Conservation (phyloP, 345 rosid genomes). For the Camelina hispida region DNA sequence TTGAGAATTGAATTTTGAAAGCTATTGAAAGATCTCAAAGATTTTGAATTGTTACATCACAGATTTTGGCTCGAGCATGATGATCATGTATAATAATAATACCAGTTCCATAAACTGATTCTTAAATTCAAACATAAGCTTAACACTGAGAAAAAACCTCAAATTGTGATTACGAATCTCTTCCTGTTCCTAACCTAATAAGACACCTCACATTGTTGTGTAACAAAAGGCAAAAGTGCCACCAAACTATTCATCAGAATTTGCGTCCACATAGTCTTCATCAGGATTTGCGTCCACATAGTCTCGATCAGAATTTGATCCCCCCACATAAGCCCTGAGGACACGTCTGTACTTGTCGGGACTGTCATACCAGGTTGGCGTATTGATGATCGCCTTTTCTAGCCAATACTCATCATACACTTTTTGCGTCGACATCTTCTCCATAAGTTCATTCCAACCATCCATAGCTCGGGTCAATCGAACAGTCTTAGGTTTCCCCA, state of each 20-base stretch:
- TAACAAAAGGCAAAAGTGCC: constrained; percentile 25
- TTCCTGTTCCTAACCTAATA: constrained; percentile 13
- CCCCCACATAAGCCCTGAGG: constrained; percentile 37
- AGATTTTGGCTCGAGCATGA: too few species aligned
- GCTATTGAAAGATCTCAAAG: constrained; percentile 28
- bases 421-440: constrained; percentile 44
- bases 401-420: constrained; percentile 60
- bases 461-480: constrained; percentile 65
- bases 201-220: constrained; percentile 10
- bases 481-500: constrained; percentile 57
- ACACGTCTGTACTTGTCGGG: constrained; percentile 62
- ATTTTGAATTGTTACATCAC: constrained; percentile 18
- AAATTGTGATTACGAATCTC: constrained; percentile 10
- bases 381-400: constrained; percentile 66
- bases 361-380: constrained; percentile 72
- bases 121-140: constrained; percentile 11
- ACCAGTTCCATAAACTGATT: too few species aligned
- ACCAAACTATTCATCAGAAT: constrained; percentile 23
- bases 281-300: constrained; percentile 22
- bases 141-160: constrained; percentile 18
- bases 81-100: neutral
- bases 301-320: constrained; percentile 34
- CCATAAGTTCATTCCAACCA: constrained; percentile 48
- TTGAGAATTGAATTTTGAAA: constrained; percentile 34
- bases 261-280: constrained; percentile 38